Percentiles rank a stretch among this genome's conserved stretches.
phyloP scores from a whole-genome alignment of 768 basidiomycete species.

The Mycena capillaripes region DNA sequence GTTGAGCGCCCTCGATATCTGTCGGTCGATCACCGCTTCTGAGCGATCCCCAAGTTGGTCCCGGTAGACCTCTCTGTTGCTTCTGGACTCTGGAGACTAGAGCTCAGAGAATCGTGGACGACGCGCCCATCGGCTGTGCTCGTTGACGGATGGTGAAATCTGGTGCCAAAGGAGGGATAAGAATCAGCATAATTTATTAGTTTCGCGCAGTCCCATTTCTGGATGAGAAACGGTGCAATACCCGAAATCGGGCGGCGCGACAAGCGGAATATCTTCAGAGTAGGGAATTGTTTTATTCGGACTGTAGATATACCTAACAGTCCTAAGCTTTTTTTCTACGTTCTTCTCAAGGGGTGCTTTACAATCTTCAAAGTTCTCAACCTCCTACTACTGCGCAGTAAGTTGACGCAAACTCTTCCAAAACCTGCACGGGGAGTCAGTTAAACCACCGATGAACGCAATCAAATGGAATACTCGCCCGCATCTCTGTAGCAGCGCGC shows the following conservation, averaged over 20 bases:
- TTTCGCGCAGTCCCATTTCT: no score
- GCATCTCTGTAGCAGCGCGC: slow-evolving; percentile 38
- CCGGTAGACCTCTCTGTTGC: slow-evolving; percentile 16
- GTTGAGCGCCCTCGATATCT: slow-evolving; percentile 3
- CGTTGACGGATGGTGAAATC: slow-evolving; percentile 18
- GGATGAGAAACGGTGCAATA: no score
- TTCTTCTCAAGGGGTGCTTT: no score
- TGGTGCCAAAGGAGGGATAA: no score
- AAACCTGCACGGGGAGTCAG: not conserved
- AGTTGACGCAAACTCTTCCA: not conserved
- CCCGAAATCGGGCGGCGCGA: no score
- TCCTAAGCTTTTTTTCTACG: no score
- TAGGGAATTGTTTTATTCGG: no score
- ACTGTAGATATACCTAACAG: no score
- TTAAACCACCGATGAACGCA: not conserved
- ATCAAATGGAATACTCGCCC: slow-evolving; percentile 24
- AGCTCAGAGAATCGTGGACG: not conserved
- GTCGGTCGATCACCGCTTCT: slow-evolving; percentile 19
- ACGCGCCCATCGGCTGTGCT: slow-evolving; percentile 1
- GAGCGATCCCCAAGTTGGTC: slow-evolving; percentile 18
- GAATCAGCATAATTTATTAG: no score
- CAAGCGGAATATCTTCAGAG: no score
- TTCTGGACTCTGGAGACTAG: no score
- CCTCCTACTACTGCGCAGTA: slow-evolving; percentile 40
- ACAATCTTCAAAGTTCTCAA: no score